Base-by-base conservation (phyloP, 1,284 basidiomycete species). In the Ganoderma boninense region DNA sequence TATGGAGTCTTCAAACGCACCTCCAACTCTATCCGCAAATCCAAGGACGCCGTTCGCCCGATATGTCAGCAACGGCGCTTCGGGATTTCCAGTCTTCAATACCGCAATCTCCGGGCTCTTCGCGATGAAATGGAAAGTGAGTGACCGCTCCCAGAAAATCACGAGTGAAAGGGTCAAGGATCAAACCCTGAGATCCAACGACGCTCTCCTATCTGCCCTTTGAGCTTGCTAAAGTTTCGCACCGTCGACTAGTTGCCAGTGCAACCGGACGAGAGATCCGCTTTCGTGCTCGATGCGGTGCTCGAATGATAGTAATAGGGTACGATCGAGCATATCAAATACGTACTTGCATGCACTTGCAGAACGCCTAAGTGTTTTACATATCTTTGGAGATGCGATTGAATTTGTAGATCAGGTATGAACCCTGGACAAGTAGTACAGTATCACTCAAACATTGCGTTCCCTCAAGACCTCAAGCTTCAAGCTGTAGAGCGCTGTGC, bases 261-360 rank as follows among this genome's bases (percentile, higher is more conserved):
- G 32, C 57, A 23, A 60, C 57, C 57, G 57, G 57, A 20, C 57
- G 57, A 60, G 13, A 60, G 35, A 57, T 29, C 26, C 18, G 29
- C 54, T 23, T 60, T 40, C n/a, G 35, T 40, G n/a, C 18, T n/a
- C 11, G 10, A 49, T 23, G 46, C 46, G n/a, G 46, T 49, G 46
- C n/a, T 49, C 46, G n/a, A 49, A 49, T 49, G 10, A 23, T 18
- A 26, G 14, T 18, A 14, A 5, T n/a, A 38, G 32, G 26, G 57
- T 38, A 35, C 32, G 57, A 60, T 60, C 32, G 38, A 60, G 26
- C 56, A n/a, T n/a, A 20, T 20, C 29, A 35, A 35, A 52, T 26
- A 52, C 38, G 38, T 32, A 32, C 32, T 43, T 43, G 43, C 14
- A 43, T 43, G 38, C 11, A 10, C 43, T 14, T 44, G 32, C 32